These are phyloP conservation scores for Hirsutella rhossiliensis DNA, from an alignment of 2,329 filamentous ascomycete genomes.

Conservation along the genomic window DNA sequence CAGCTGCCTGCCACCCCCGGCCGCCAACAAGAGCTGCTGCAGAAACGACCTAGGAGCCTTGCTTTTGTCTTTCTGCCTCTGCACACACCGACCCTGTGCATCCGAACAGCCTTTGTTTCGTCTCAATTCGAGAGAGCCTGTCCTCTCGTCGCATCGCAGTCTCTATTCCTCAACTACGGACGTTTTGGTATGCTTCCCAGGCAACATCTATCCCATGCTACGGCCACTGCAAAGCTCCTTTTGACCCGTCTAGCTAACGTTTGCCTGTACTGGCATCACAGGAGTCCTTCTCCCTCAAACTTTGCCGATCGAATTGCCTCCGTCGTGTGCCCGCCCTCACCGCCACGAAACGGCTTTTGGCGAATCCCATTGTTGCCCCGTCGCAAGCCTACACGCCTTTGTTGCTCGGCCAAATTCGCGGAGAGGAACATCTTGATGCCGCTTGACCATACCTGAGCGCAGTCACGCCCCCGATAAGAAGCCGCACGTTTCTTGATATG, in stretches of 20 bases:
- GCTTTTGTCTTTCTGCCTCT: background rate
- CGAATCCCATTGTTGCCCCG: too few relatives aligned
- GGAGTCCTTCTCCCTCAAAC: background rate
- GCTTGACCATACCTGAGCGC: too few relatives aligned
- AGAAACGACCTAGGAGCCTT: too few relatives aligned
- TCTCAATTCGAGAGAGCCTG: background rate
- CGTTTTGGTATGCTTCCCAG: background rate
- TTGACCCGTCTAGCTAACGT: too few relatives aligned
- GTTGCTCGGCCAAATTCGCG: too few relatives aligned
- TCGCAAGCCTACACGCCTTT: too few relatives aligned
- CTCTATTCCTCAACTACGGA: background rate
- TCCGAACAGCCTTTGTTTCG: background rate
- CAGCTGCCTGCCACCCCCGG: background rate
- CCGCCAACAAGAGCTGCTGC: background rate
- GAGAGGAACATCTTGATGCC: too few relatives aligned
- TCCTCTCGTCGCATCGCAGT: background rate
- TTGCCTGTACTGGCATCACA: background rate
- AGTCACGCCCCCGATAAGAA: too few relatives aligned
- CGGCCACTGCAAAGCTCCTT: background rate
- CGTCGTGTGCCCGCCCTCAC: background rate
- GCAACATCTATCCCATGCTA: background rate
- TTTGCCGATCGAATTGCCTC: background rate
- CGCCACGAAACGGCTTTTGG: too few relatives aligned
- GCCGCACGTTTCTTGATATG: slow-evolving; percentile 4
- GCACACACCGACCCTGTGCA: too few relatives aligned